Conservation (phyloP, 495 filamentous ascomycete genomes). For the Xylaria bambusicola region DNA sequence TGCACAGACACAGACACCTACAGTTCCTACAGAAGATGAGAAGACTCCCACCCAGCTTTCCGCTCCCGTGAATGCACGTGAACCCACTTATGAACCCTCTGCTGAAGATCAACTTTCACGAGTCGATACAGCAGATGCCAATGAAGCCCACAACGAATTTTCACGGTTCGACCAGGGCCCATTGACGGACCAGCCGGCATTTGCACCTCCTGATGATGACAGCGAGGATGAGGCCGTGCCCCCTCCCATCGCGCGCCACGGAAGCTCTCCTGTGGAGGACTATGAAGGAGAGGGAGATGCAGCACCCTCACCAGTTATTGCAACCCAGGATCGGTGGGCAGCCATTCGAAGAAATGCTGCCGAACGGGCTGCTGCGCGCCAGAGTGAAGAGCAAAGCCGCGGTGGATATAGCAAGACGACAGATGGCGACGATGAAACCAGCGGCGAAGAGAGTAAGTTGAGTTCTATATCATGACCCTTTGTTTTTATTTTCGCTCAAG, state of each 20-base stretch:
- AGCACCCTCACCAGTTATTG: constrained; percentile 35
- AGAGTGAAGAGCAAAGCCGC: constrained; percentile 62
- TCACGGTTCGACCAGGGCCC: constrained; percentile 90
- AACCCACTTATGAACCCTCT: constrained; percentile 53
- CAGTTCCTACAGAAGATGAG: constrained; percentile 29
- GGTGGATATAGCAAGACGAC: constrained; percentile 56
- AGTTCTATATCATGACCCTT: neutral
- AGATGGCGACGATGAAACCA: constrained; percentile 76
- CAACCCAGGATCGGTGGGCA: constrained; percentile 78
- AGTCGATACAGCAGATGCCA: constrained; percentile 65
- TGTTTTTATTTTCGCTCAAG: no score
- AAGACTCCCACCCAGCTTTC: constrained; percentile 35
- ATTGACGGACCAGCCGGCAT: constrained; percentile 81
- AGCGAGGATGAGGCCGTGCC: constrained; percentile 47
- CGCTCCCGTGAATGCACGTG: constrained; percentile 14
- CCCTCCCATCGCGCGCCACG: constrained; percentile 43
- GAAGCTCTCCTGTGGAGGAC: constrained; percentile 22
- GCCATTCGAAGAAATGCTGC: constrained; percentile 94
- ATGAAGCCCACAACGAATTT: constrained; percentile 70
- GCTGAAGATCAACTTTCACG: constrained; percentile 60
- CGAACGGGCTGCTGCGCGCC: constrained; percentile 67
- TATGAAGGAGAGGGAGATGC: constrained; percentile 27
- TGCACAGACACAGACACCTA: constrained; percentile 30
- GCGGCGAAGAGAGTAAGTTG: constrained; percentile 91
- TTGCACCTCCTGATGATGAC: constrained; percentile 69